A percentile compares a stretch with the other conserved stretches of the same genome.
These are phyloP conservation scores for Aphanomyces invadans DNA, from an alignment of 352 stramenopile species.

Conservation along the genomic window DNA sequence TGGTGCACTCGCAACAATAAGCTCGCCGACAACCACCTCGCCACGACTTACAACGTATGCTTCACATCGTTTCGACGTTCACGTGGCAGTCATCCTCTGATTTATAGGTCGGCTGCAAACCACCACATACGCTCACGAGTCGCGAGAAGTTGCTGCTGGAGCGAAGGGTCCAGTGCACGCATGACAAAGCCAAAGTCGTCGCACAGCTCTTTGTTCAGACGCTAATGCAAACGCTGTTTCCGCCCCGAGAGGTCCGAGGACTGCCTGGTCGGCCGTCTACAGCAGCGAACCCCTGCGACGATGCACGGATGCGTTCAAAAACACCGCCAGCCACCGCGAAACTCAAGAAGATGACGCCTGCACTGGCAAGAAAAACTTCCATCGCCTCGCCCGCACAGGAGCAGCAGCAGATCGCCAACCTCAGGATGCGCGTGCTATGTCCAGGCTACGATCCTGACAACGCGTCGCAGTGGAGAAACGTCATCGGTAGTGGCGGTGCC, in stretches of 20 bases:
- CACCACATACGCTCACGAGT: neutral
- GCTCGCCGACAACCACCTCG: neutral
- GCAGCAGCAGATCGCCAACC: neutral
- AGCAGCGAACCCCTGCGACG: neutral
- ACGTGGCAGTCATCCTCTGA: no score
- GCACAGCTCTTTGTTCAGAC: slow-evolving; percentile 1
- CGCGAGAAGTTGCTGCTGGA: neutral
- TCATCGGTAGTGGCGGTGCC: neutral
- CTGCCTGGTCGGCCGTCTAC: neutral
- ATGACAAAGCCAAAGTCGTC: neutral
- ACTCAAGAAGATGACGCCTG: no score
- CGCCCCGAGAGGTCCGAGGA: neutral
- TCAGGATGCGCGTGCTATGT: slow-evolving; percentile 1
- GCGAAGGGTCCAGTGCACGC: neutral
- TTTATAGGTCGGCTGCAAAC: slow-evolving; percentile 8
- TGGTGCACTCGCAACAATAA: slow-evolving; percentile 11
- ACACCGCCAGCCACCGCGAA: neutral
- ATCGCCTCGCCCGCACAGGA: neutral
- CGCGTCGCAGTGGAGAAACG: neutral
- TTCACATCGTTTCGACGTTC: no score
- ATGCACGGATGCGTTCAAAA: neutral
- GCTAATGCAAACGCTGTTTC: neutral
- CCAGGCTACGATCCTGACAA: neutral
- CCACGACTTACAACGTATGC: slow-evolving; percentile 8
- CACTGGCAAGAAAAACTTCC: neutral